Base-by-base conservation (phyloP, 2,329 filamentous ascomycete genomes). In the Hypoxylon sp. region DNA sequence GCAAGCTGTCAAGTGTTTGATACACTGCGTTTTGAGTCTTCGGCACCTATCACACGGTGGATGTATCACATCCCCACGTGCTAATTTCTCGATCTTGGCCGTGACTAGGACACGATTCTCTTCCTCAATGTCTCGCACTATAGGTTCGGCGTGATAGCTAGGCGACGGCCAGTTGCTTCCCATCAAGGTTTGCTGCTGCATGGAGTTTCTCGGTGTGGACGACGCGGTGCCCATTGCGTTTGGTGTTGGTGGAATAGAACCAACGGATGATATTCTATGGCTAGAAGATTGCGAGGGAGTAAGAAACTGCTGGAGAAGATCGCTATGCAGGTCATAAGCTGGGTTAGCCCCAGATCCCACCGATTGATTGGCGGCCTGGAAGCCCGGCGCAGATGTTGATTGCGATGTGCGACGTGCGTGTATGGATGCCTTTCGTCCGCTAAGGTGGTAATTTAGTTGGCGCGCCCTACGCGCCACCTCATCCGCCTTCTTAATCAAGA, bases 1-100 rank as follows among this genome's bases (percentile, higher is more conserved):
- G 66, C 91, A 96, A 6, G 90, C 90, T 0, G 90, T 95, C 27
- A 94, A 76, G 57, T 96, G 89, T 71, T 95, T 95, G 36, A 92
- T 76, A 56, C 91, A 96, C 50, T 90, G 84, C 73, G 91, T 89
- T 59, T 89, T 86, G 11, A 95, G 76, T 20, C 91, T 80, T 32
- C 91, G 81, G 67, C 91, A 96, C 26, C 90, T 80, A 67, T 96
- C 91, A 66, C 91, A 96, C 0, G 90, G 89, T 7, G 91, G 91
- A n/a, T 83, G 72, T 37, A 96, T 89, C 4, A 82, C 76, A 45
- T 91, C 88, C 3, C 90, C 90, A 36, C 89, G 86, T 36, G 81
- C 77, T 3, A 95, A 72, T 40, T 84, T 84, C 62, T 96, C 91
- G 73, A 93, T 90, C 51, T 86, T 83, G 27, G 87, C 77, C 7